Conservation (phyloP, 2,329 filamentous ascomycete species). For the Aspergillus neoniger region DNA sequence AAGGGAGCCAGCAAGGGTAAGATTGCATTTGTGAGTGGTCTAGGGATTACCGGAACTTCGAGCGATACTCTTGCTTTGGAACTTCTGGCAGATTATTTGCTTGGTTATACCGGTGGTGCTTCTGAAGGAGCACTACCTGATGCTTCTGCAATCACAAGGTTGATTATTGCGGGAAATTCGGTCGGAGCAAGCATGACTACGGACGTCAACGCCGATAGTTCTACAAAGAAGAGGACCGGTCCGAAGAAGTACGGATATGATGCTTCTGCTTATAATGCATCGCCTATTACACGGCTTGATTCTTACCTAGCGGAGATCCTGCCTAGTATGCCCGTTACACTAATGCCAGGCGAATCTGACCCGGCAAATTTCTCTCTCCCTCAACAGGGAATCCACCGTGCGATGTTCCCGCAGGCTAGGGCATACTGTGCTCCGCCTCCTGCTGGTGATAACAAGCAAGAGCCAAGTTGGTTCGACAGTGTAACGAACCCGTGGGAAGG, state of each 20-base stretch:
- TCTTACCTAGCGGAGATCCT: conserved; percentile 77
- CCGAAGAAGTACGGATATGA: conserved; percentile 95
- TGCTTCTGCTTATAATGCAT: conserved; percentile 79
- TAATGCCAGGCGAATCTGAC: conserved; percentile 81
- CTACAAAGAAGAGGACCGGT: conserved; percentile 49
- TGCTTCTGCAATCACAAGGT: conserved; percentile 67
- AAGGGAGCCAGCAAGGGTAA: conserved; percentile 59
- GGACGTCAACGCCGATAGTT: conserved; percentile 28
- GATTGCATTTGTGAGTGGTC: conserved; percentile 84
- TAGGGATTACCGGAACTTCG: conserved; percentile 76
- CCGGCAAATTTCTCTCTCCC: conserved; percentile 88
- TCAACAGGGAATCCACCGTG: conserved; percentile 88
- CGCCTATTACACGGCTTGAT: conserved; percentile 82
- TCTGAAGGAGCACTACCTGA: conserved; percentile 31
- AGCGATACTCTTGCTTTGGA: conserved; percentile 74
- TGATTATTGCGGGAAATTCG: conserved; percentile 92
- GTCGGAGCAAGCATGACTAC: conserved; percentile 53
- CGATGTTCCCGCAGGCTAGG: conserved; percentile 80
- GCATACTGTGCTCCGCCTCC: conserved; percentile 57
- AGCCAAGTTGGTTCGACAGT: conserved; percentile 76
- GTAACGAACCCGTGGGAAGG: conserved; percentile 94
- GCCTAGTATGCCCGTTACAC: conserved; percentile 81
- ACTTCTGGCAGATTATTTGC: conserved; percentile 80
- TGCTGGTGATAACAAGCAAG: conserved; percentile 36
- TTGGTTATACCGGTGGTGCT: conserved; percentile 72